Base-by-base conservation (phyloP, 169 alveolate species). In the Sarcocystis neurona region DNA sequence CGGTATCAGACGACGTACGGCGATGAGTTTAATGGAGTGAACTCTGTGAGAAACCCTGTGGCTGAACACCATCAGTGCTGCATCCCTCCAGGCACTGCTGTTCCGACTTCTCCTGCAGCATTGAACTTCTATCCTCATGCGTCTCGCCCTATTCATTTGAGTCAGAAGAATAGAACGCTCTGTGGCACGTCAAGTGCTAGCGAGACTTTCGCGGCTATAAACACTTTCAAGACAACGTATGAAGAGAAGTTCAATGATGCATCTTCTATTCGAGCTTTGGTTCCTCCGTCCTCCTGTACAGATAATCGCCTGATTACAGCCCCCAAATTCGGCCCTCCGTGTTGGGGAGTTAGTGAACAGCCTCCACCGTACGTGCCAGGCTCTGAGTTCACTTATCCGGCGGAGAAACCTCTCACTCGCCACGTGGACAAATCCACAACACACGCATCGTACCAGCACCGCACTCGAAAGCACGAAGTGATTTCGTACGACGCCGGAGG, bases 281-380 rank as follows among this genome's bases (percentile, higher is more conserved):
- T 10, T 6, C 44, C 43, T 39, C 79, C 50, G 34, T 37, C 44
- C 27, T 10, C 8, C 37, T 4, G 46, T 3, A 63, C 3, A 63
- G 43, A 63, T 3, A 63, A 63, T 15, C 48, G 34, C 43, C 2
- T 68, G 12, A 30, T 39, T 15, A 72, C 82, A 47, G 82, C 15
- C 1, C 53, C 82, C 1, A 23, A 39, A 32, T 1, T 5, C 53
- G 56, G 82, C 56, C 2, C 32, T 39, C 56, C 82, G 30, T 48
- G 56, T 2, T 72, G 82, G 82, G 82, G 82, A 15, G 82, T 72
- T 48, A 72, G 82, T 18, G 82, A 72, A 10, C 56, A 56, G 15
- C 53, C 56, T 6, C 53, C 82, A 2, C 50, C 82, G 3, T 37
- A 39, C 46, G 27, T 72, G 15, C 82, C 82, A 0, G 82, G 82